Base-by-base conservation (phyloP, 2,329 filamentous ascomycete species). In the Helotiales sp. region DNA sequence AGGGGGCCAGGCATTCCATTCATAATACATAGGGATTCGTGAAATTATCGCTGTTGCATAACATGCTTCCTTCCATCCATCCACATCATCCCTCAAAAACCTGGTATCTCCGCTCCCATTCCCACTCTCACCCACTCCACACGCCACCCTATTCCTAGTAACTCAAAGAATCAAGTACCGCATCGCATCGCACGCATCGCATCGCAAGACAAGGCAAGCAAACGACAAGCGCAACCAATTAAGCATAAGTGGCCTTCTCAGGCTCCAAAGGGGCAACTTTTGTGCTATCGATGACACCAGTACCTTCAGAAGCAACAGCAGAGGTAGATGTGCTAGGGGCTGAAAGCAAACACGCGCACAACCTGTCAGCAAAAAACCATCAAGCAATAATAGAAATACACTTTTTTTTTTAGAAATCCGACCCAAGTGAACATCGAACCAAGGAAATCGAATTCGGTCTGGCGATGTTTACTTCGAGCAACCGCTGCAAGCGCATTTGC, bases 401-500 rank as follows among this genome's bases (percentile, higher is more conserved):
- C 49, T 61, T 47, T 55, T 40, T 57, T 40, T 11, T 20, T 47
- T 8, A n/a, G 24, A 34, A 57, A 37, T 22, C 20, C n/a, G n/a
- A 11, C 52, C 34, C 49, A 58, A 52, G 40, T 22, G 22, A 15
- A 22, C 47, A 26, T 34, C 30, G 26, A 11, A 52, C 22, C 43
- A 65, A 65, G 20, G 61, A 70, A 66, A 68, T 30, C 34, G 47
- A 50, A 15, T 32, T 50, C 49, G 60, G 34, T 65, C 37, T 58
- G 45, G 63, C 28, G 45, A 61, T n/a, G 20, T 57, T 58, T 70
- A 72, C 69, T 72, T 73, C 20, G 69, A 61, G 66, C 73, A 76
- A 17, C 71, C 70, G 40, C 68, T 72, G 68, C 80, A 82, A 49
- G 74, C 78, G 72, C 80, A 82, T 22, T 77, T 72, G 22, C 78